phyloP scores from a whole-genome alignment of 2,329 filamentous ascomycete species.

The Massarina eburnea region DNA sequence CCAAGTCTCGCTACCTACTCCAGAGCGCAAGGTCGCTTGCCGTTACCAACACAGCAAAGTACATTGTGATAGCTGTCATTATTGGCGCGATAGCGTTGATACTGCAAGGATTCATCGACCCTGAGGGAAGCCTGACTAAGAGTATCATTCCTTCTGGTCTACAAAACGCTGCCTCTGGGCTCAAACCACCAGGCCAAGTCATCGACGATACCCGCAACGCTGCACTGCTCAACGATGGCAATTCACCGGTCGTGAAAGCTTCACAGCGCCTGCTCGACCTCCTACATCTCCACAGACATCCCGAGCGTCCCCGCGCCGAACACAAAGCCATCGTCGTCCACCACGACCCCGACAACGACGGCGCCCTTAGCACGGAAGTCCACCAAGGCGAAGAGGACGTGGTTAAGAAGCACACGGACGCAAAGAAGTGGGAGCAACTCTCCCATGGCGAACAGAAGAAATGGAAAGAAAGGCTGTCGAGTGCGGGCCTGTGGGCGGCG shows the following conservation, averaged over 20 bases:
- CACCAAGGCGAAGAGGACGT: slow-evolving; percentile 35
- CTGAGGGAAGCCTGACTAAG: slow-evolving; percentile 49
- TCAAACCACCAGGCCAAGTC: slow-evolving; percentile 33
- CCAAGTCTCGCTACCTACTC: slow-evolving; percentile 67
- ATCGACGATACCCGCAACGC: slow-evolving; percentile 27
- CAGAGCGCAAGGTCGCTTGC: slow-evolving; percentile 55
- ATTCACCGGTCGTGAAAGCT: slow-evolving; percentile 28
- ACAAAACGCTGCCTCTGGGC: slow-evolving; percentile 39
- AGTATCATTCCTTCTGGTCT: slow-evolving; percentile 56
- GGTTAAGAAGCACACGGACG: slow-evolving; percentile 46
- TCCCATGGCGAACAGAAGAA: slow-evolving; percentile 60
- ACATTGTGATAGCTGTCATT: slow-evolving; percentile 61
- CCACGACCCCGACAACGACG: slow-evolving; percentile 38
- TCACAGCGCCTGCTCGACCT: slow-evolving; percentile 37
- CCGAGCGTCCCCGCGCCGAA: slow-evolving; percentile 9
- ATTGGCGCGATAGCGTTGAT: slow-evolving; percentile 65
- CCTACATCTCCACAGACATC: slow-evolving; percentile 27
- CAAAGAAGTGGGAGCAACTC: slow-evolving; percentile 72
- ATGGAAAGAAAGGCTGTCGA: slow-evolving; percentile 70
- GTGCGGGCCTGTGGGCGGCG: slow-evolving; percentile 78
- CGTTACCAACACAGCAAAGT: slow-evolving; percentile 56
- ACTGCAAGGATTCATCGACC: slow-evolving; percentile 61
- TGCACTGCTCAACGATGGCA: slow-evolving; percentile 25
- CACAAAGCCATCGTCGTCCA: slow-evolving; percentile 47
- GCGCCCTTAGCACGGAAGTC: slow-evolving; percentile 46